Evolutionary conservation across 2,329 filamentous ascomycete genomes (phyloP).

Genomic region (Neofusicoccum kwambonambiense): DNA sequence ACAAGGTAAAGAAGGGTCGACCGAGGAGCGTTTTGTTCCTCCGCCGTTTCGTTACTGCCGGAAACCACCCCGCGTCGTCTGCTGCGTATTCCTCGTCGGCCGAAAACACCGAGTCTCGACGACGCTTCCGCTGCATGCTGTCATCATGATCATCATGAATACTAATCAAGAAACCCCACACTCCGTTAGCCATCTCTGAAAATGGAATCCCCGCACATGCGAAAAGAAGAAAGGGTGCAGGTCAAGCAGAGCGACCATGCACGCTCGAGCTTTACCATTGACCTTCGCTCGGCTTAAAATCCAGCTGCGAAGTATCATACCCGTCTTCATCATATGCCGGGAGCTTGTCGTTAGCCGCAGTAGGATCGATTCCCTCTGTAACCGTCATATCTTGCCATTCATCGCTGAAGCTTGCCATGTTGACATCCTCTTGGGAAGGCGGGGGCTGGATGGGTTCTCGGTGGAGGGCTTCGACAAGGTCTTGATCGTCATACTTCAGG

Average conservation of each 20-base stretch:
- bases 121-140: neutral
- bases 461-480: conserved; percentile 11
- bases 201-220: too few species aligned
- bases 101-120: neutral
- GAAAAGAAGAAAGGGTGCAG: neutral
- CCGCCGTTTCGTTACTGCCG: too few species aligned
- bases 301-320: conserved; percentile 8
- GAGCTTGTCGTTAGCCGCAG: neutral
- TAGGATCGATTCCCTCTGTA: conserved; percentile 4
- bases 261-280: neutral
- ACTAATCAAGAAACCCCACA: too few species aligned
- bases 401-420: conserved; percentile 14
- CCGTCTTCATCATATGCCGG: neutral
- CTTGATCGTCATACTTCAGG: conserved; percentile 2
- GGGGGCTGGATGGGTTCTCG: neutral
- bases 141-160: neutral
- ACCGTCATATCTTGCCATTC: neutral
- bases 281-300: neutral
- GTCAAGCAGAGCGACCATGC: neutral
- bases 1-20: too few species aligned
- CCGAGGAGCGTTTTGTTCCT: too few species aligned
- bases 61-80: too few species aligned
- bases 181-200: neutral
- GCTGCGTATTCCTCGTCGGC: too few species aligned
- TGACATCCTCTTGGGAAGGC: neutral